Conservation (phyloP, 768 basidiomycete genomes). For the Tephrocybe sp. region DNA sequence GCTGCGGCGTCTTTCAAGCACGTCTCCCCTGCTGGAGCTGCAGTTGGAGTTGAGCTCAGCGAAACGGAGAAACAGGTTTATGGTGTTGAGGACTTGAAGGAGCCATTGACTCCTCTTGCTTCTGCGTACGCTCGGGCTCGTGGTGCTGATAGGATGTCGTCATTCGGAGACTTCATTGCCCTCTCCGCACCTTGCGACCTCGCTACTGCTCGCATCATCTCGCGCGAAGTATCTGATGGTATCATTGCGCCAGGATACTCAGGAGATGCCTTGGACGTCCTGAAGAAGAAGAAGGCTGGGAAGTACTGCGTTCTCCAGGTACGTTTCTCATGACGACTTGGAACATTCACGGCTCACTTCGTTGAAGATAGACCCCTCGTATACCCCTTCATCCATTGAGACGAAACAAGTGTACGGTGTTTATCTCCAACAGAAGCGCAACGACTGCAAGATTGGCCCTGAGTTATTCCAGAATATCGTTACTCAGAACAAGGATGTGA, state of each 20-base stretch:
- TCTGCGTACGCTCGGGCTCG: constrained; percentile 94
- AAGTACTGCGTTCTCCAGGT: constrained; percentile 98
- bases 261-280: constrained; percentile 81
- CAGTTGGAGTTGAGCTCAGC: constrained; percentile 81
- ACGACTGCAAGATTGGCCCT: constrained; percentile 83
- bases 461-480: constrained; percentile 86
- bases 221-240: constrained; percentile 98
- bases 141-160: constrained; percentile 99
- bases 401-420: constrained; percentile 96
- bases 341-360: neutral
- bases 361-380: constrained; percentile 81
- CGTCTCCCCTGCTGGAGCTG: constrained; percentile 96
- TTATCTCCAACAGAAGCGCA: constrained; percentile 84
- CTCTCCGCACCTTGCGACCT: constrained; percentile 91
- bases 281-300: constrained; percentile 95
- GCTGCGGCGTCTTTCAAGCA: constrained; percentile 99
- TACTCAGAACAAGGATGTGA: constrained; percentile 79
- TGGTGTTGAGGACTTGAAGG: constrained; percentile 93
- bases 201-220: constrained; percentile 94
- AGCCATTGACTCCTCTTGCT: constrained; percentile 84
- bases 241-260: constrained; percentile 96
- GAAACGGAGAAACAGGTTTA: constrained; percentile 91
- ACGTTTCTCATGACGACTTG: constrained; percentile 6
- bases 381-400: constrained; percentile 76
- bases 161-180: constrained; percentile 98